These are phyloP conservation scores for Persicaria maculosa DNA, from an alignment of 148 eudicot genomes.

Conservation along the genomic window DNA sequence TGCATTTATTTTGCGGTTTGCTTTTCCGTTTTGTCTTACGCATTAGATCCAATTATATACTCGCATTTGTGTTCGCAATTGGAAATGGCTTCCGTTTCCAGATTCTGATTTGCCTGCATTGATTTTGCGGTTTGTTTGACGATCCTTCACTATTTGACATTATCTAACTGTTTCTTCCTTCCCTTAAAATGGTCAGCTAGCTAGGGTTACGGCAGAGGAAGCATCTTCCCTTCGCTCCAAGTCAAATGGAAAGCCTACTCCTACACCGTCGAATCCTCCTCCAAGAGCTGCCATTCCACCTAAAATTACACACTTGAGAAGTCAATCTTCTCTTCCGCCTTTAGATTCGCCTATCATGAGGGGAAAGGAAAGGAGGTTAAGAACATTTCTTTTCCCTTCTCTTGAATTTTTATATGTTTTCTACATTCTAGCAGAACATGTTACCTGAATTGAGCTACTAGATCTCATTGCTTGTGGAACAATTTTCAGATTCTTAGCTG, in stretches of 20 bases:
- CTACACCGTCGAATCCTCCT: slow-evolving; percentile 5
- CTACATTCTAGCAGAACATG: neutral
- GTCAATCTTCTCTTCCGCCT: slow-evolving; percentile 56
- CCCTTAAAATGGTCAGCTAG: slow-evolving; percentile 24
- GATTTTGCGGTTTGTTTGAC: neutral
- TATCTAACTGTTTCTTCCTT: slow-evolving; percentile 11
- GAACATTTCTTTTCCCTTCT: no score
- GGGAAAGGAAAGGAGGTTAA: slow-evolving; percentile 44
- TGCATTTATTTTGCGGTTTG: neutral
- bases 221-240: slow-evolving; percentile 29
- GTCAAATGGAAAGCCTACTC: slow-evolving; percentile 43
- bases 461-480: neutral
- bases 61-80: no score
- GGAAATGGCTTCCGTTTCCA: neutral
- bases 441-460: neutral
- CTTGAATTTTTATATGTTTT: neutral
- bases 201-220: slow-evolving; percentile 39
- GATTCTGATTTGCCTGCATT: neutral
- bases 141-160: neutral
- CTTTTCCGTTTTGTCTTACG: neutral
- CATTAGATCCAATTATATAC: neutral
- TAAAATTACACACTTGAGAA: slow-evolving; percentile 33
- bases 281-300: slow-evolving; percentile 24
- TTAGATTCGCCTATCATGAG: slow-evolving; percentile 57
- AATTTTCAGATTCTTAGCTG: slow-evolving; percentile 57